phyloP scores from a whole-genome alignment of 805 yeast genomes.

The Citeromyces matritensis region DNA sequence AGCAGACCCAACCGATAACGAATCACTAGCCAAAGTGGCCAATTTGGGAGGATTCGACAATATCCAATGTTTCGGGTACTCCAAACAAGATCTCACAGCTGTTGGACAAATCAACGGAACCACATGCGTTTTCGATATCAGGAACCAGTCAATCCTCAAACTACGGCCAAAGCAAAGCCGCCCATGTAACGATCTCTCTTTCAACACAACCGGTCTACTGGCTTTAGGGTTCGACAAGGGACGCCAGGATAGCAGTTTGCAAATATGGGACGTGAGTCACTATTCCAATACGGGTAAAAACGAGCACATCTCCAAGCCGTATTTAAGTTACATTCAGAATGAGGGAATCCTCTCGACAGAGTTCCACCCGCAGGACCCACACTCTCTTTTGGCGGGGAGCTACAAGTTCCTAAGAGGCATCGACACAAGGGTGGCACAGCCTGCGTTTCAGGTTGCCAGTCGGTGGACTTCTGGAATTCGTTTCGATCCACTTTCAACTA shows the following conservation, averaged over 20 bases:
- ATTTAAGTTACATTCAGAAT: conserved; percentile 45
- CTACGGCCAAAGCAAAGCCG: conserved; percentile 52
- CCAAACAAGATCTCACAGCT: conserved; percentile 35
- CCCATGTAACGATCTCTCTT: conserved; percentile 62
- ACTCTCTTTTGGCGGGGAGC: conserved; percentile 53
- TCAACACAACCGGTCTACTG: conserved; percentile 47
- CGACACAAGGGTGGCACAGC: conserved; percentile 52
- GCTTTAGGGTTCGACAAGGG: conserved; percentile 74
- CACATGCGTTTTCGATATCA: conserved; percentile 47
- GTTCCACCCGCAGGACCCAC: conserved; percentile 45
- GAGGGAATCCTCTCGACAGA: conserved; percentile 60
- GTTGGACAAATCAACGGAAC: conserved; percentile 66
- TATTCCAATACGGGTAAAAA: conserved; percentile 30
- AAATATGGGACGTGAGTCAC: conserved; percentile 66
- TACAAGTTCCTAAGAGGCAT: conserved; percentile 66
- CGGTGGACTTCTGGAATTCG: conserved; percentile 54
- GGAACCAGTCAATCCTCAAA: conserved; percentile 19
- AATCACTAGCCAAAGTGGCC: conserved; percentile 32
- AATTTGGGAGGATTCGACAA: conserved; percentile 51
- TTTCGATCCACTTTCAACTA: conserved; percentile 52
- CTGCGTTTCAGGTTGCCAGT: conserved; percentile 62
- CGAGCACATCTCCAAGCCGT: conserved; percentile 37
- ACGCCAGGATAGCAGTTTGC: conserved; percentile 60
- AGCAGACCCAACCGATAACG: conserved; percentile 33
- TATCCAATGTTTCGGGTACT: conserved; percentile 54